Evolutionary conservation across 768 basidiomycete species (phyloP).

Genomic region (Brasilioporus rufonigricans): DNA sequence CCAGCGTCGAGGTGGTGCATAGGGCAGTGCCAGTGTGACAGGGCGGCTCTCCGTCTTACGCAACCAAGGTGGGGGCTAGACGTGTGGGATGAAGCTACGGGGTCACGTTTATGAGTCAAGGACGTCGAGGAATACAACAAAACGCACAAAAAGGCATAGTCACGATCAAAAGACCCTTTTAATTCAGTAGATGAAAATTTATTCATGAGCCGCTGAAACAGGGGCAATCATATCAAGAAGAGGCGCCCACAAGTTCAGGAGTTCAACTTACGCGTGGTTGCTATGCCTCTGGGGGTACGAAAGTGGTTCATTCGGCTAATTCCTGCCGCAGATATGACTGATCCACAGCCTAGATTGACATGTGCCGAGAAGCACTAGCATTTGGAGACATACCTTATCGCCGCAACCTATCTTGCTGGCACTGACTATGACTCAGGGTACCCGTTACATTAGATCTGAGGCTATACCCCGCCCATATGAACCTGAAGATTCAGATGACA

Average conservation of each 20-base stretch:
- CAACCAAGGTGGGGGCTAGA: background rate
- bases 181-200: background rate
- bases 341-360: conserved; percentile 2
- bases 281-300: background rate
- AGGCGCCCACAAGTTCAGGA: background rate
- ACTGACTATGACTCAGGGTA: background rate
- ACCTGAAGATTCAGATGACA: background rate
- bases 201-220: conserved; percentile 16
- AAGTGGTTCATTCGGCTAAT: background rate
- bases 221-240: background rate
- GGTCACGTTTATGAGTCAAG: background rate
- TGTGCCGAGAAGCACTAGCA: background rate
- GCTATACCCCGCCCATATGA: background rate
- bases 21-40: background rate
- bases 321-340: background rate
- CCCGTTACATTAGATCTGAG: background rate
- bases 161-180: background rate
- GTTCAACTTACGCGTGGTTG: background rate
- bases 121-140: background rate
- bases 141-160: background rate
- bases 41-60: conserved; percentile 5
- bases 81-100: conserved; percentile 1
- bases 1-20: background rate
- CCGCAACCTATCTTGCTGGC: background rate
- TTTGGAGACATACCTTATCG: conserved; percentile 2